phyloP scores from a whole-genome alignment of 169 alveolate species.

The Theileria annulata region DNA sequence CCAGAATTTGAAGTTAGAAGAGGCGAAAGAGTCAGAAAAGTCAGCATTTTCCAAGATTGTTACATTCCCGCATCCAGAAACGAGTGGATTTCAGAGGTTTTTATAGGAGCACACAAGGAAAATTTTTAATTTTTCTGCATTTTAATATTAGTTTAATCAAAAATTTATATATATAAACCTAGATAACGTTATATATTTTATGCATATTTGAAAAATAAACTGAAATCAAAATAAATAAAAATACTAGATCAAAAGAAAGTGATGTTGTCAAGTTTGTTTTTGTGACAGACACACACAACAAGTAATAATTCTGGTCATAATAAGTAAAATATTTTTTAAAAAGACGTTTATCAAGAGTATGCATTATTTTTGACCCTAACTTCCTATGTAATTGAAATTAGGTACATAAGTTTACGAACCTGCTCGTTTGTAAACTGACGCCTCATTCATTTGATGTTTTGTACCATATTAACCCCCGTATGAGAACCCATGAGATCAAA shows the following conservation, averaged over 20 bases:
- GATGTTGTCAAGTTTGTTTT: no score
- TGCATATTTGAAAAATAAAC: not conserved
- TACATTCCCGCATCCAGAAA: constrained; percentile 45
- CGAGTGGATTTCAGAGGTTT: constrained; percentile 56
- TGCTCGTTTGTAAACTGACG: not conserved
- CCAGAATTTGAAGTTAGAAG: constrained; percentile 19
- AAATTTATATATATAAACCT: no score
- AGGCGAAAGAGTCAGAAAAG: constrained; percentile 30
- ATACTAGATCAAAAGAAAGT: not conserved
- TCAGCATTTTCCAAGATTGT: constrained; percentile 45
- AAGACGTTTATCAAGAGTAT: not conserved
- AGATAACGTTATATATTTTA: no score
- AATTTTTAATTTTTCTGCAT: constrained; percentile 23
- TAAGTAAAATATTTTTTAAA: not conserved
- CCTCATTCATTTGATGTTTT: not conserved
- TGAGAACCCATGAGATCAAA: not conserved
- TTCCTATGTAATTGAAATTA: no score
- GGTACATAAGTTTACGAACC: not conserved
- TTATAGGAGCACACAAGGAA: constrained; percentile 36
- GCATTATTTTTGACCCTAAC: not conserved
- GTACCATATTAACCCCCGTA: not conserved
- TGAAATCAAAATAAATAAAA: not conserved
- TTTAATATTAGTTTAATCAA: not conserved
- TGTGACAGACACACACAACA: not conserved
- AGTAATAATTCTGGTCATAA: not conserved